Base-by-base conservation (phyloP, 2,329 filamentous ascomycete species). In the Fusarium chuoi region DNA sequence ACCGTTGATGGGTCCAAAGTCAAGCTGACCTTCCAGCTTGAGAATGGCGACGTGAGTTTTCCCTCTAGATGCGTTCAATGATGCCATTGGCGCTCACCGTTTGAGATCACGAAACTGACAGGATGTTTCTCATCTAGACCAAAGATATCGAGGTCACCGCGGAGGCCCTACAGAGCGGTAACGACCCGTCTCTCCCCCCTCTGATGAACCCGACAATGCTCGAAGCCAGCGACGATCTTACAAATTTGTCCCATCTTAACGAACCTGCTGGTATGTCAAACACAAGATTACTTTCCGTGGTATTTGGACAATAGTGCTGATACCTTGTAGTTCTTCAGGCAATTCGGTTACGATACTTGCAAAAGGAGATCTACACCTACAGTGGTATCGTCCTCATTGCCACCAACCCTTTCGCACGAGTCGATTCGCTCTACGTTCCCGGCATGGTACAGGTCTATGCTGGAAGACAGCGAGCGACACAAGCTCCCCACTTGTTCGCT, bases 381-480 rank as follows among this genome's bases (percentile, higher is more conserved):
- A 98, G 94, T 82, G 96, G 96, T 81, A 98, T 99, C 81, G 96
- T 99, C 75, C 89, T 99, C 78, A 99, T 99, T 86, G 96, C 96
- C 73, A 97, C 96, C 73, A 99, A 99, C 85, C 96, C 96, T 28
- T 99, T 99, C 80, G 96, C 97, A 61, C 90, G 96, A 75, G 95
- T 99, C 76, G 96, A 99, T 83, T 99, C 96, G 46, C 91, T 99
- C 80, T 99, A 99, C 84, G 96, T 99, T 17, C 95, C 96, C 24
- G 96, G 96, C 75, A 99, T 99, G 96, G 95, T 99, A n/a, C 96
- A 99, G 83, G 95, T 98, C 44, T 99, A 99, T 85, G 95, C 96
- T 64, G 96, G 96, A 80, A 98, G 96, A 84, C 95, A 98, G 84
- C 90, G 96, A 84, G 95, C 95, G 68, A 98, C 96, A 67, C 96